Base-by-base conservation (phyloP, 257 asterid genomes). In the Verbascum thapsus region DNA sequence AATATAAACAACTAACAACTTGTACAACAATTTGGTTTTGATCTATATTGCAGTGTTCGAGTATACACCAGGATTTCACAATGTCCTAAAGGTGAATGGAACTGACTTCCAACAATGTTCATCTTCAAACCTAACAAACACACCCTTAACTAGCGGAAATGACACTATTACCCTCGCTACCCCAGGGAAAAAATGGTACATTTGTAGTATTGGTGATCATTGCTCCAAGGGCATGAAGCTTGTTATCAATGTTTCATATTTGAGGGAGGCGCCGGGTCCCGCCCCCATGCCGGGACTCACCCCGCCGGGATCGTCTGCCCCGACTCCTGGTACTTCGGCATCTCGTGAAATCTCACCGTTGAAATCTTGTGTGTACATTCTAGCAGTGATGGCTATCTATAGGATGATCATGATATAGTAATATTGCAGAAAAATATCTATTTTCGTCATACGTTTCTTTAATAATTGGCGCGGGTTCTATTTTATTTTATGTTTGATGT, bases 131-230 rank as follows among this genome's bases (percentile, higher is more conserved):
- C 15, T 26, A 26, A 26, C 32, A 26, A 26, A 26, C 32, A 26
- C 11, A 4, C 40, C 75, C 17, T 19, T 65, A 0, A 38, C 19
- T 0, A 55, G 19, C 6, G 86, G 83, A 11, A 57, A 39, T 5
- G 81, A 77, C 53, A 26, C 23, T 1, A 65, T 81, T 41, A 8
- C 58, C 34, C 81, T 74, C 0, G 20, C 58, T 0, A 5, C 19
- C 9, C 32, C 63, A 3, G 86, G 86, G 12, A 74, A 35, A 67
- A 77, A 72, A 40, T 77, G 86, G 86, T 80, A 81, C 44, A 73
- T 71, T 4, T 68, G 78, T 30, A 60, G 64, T 0, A 9, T 77
- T 13, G 50, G 12, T 0, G 48, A 30, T 3, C 81, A 77, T 20
- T 81, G 86, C 45, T 13, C 19, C 4, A 3, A 3, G 3, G 86